Base-by-base conservation (phyloP, 495 filamentous ascomycete species). In the Xanthoparmelia taractica region DNA sequence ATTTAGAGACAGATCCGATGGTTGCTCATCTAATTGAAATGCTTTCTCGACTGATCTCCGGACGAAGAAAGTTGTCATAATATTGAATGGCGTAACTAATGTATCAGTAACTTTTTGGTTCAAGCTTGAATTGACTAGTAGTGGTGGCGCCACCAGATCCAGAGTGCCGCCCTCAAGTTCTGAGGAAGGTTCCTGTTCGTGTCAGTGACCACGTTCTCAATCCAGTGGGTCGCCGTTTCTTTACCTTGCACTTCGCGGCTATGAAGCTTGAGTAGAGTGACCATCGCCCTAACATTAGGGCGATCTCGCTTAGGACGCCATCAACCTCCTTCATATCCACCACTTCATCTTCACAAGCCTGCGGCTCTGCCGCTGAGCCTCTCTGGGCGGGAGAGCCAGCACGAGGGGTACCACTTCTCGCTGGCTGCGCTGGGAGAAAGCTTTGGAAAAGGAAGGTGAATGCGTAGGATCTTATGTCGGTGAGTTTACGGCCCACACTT, bases 1-100 rank as follows among this genome's bases (percentile, higher is more conserved):
- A 68, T 87, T 90, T 40, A 97, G 76, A 5, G 86, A 87, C 36
- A 97, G 78, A 48, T 89, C 90, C 0, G 80, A 77, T 0, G 94
- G 93, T n/a, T 85, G 82, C 74, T 98, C 95, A 72, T 98, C 95
- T n/a, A 98, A 79, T 73, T 97, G 94, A 74, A 98, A 98, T 5
- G 94, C 91, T 72, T 94, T 96, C 68, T 98, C 94, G 17, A 98
- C 91, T 20, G 91, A 95, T 55, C 94, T 85, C 11, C 94, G 88
- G 77, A 96, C 89, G 84, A 96, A 97, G 79, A 98, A 98, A 29
- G 87, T 92, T 8, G 90, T 91, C 82, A 98, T 88, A 47, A 78
- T 74, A 67, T 92, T 92, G 78, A 96, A 97, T 1, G 94, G 90
- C 15, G 77, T 75, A 36, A 85, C 77, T 1, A 97, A 81, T 58